phyloP scores from a whole-genome alignment of 2,329 filamentous ascomycete genomes.

The Penicillium sp. region DNA sequence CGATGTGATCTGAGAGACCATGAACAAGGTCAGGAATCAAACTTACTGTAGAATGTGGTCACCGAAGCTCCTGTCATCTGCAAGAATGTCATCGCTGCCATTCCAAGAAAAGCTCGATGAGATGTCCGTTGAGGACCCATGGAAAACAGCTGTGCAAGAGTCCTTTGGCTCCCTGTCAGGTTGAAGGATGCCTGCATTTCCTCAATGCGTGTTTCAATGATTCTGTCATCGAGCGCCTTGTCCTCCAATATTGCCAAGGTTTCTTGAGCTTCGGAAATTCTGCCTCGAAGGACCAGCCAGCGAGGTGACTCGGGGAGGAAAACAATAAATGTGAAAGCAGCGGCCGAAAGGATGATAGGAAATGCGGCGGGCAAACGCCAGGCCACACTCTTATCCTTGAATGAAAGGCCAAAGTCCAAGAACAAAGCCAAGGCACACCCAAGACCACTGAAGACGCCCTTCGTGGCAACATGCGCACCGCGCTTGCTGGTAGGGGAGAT shows the following conservation, averaged over 20 bases:
- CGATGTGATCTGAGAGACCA: too few relatives aligned
- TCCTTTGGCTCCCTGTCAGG: slow-evolving; percentile 14
- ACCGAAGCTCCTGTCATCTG: slow-evolving; percentile 29
- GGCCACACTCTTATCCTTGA: slow-evolving; percentile 17
- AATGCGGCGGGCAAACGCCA: slow-evolving; percentile 30
- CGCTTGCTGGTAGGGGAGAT: slow-evolving; percentile 27
- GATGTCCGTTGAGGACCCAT: slow-evolving; percentile 28
- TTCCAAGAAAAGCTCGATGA: slow-evolving; percentile 24
- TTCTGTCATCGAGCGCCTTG: slow-evolving; percentile 7
- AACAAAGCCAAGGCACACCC: slow-evolving; percentile 27
- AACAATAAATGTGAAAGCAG: slow-evolving; percentile 19
- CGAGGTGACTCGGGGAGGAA: slow-evolving; percentile 28
- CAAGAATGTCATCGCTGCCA: slow-evolving; percentile 20
- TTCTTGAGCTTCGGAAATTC: slow-evolving; percentile 22
- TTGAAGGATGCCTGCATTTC: slow-evolving; percentile 27
- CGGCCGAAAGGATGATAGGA: slow-evolving; percentile 21
- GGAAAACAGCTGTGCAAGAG: slow-evolving; percentile 18
- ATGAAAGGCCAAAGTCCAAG: slow-evolving; percentile 30
- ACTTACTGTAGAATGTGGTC: slow-evolving; percentile 30
- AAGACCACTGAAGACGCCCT: slow-evolving; percentile 26
- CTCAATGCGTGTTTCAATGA: slow-evolving; percentile 17
- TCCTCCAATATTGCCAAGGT: slow-evolving; percentile 24
- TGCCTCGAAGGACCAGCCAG: slow-evolving; percentile 25
- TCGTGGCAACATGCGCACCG: slow-evolving; percentile 28
- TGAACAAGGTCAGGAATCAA: not conserved